Evolutionary conservation across 805 yeast species (phyloP).

Genomic region (Metahyphopichia silvanorum): DNA sequence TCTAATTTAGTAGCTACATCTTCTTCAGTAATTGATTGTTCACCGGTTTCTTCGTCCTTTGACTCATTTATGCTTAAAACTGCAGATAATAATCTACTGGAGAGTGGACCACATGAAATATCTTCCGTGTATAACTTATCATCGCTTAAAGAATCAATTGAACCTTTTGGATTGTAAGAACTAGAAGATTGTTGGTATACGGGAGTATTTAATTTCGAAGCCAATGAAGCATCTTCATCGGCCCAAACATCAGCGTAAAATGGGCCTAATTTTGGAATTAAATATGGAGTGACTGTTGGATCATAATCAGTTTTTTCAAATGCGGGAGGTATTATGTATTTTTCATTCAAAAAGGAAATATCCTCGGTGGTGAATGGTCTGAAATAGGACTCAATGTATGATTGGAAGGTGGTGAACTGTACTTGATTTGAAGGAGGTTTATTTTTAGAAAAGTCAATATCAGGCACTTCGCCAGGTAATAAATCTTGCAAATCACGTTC

Average conservation of each 20-base stretch:
- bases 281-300: conserved; percentile 65
- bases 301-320: conserved; percentile 50
- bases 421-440: conserved; percentile 80
- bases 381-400: conserved; percentile 83
- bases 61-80: conserved; percentile 49
- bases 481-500: conserved; percentile 66
- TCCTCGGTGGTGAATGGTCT: conserved; percentile 80
- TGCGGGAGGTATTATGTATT: conserved; percentile 54
- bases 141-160: conserved; percentile 56
- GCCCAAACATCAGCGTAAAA: conserved; percentile 83
- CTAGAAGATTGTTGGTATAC: conserved; percentile 44
- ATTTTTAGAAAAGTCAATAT: conserved; percentile 76
- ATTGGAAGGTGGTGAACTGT: conserved; percentile 82
- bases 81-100: conserved; percentile 81
- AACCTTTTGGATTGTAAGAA: conserved; percentile 54
- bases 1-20: conserved; percentile 36
- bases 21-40: conserved; percentile 18
- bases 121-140: conserved; percentile 66
- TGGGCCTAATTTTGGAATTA: conserved; percentile 84
- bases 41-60: conserved; percentile 13
- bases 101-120: conserved; percentile 87
- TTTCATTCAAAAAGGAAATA: conserved; percentile 63
- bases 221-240: conserved; percentile 62
- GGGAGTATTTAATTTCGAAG: conserved; percentile 45
- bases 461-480: conserved; percentile 87